Percentiles rank a stretch among this genome's conserved stretches.
phyloP scores from a whole-genome alignment of 441 rosid species.

The Adansonia rubrostipa region DNA sequence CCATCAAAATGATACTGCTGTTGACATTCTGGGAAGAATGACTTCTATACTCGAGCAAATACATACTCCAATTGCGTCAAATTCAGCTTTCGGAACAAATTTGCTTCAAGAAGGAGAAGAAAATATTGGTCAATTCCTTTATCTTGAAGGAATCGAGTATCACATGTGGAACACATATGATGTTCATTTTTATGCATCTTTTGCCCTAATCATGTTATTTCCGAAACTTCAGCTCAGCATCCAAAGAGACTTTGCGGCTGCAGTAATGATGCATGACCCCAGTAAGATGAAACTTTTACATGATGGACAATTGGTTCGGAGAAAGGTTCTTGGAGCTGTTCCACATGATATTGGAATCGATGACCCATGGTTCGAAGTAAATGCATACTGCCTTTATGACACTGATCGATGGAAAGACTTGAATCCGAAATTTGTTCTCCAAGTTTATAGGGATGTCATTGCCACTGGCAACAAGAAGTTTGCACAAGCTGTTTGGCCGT shows the following conservation, averaged over 20 bases:
- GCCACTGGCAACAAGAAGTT: constrained; percentile 84
- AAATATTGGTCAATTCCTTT: constrained; percentile 92
- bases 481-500: constrained; percentile 86
- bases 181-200: constrained; percentile 92
- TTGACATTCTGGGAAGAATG: constrained; percentile 76
- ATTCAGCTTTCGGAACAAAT: constrained; percentile 84
- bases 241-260: constrained; percentile 93
- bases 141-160: constrained; percentile 87
- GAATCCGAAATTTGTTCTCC: constrained; percentile 93
- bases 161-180: constrained; percentile 97
- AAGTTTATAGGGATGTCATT: constrained; percentile 83
- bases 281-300: constrained; percentile 56
- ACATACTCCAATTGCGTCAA: constrained; percentile 63
- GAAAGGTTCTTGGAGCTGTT: constrained; percentile 93
- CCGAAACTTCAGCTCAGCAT: constrained; percentile 89
- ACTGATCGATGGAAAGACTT: constrained; percentile 90
- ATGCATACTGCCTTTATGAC: constrained; percentile 68
- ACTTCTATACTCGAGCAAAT: constrained; percentile 61
- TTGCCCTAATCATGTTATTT: constrained; percentile 80
- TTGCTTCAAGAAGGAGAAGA: constrained; percentile 88
- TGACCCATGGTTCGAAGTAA: constrained; percentile 94
- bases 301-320: constrained; percentile 63
- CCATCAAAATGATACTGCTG: constrained; percentile 51
- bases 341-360: constrained; percentile 85
- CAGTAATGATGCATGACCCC: constrained; percentile 93